Percentiles rank a stretch among this genome's conserved stretches.
Conservation (phyloP, 768 basidiomycete genomes). For the Leccinum variicolor region DNA sequence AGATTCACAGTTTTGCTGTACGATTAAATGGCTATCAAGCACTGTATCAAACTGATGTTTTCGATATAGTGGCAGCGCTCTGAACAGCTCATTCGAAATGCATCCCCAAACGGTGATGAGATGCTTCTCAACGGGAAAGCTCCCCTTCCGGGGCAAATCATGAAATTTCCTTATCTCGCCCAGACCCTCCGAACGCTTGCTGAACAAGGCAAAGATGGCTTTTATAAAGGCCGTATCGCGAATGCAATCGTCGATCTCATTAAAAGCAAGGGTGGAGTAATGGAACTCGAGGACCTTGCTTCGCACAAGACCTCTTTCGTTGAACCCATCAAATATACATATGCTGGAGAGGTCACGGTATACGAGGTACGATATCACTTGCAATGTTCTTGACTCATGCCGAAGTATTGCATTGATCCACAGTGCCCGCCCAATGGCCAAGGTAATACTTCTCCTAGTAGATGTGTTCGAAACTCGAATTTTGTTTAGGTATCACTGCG, state of each 20-base stretch:
- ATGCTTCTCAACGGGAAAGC: conserved; percentile 85
- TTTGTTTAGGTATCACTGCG: conserved; percentile 71
- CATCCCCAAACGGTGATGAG: conserved; percentile 81
- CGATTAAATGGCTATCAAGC: conserved; percentile 13
- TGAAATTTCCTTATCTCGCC: conserved; percentile 78
- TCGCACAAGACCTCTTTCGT: conserved; percentile 75
- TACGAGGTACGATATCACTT: conserved; percentile 66
- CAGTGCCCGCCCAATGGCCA: conserved; percentile 97
- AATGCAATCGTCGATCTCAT: conserved; percentile 86
- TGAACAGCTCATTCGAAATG: conserved; percentile 70
- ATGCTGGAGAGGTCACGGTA: conserved; percentile 78
- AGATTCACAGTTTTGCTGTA: conserved; percentile 65
- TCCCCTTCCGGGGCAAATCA: conserved; percentile 81
- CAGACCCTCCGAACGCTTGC: conserved; percentile 79
- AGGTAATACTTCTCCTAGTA: conserved; percentile 41
- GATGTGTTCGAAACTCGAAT: background rate
- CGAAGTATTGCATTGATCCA: background rate
- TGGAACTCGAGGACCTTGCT: conserved; percentile 94
- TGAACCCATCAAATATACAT: conserved; percentile 90
- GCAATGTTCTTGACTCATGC: background rate
- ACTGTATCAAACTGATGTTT: conserved; percentile 2
- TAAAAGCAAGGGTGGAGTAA: conserved; percentile 82
- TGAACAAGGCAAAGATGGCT: conserved; percentile 83
- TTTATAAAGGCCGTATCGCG: conserved; percentile 90
- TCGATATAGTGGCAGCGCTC: conserved; percentile 42